Evolutionary conservation across 2,329 filamentous ascomycete species (phyloP).

Genomic region (Fusarium ramigenum): DNA sequence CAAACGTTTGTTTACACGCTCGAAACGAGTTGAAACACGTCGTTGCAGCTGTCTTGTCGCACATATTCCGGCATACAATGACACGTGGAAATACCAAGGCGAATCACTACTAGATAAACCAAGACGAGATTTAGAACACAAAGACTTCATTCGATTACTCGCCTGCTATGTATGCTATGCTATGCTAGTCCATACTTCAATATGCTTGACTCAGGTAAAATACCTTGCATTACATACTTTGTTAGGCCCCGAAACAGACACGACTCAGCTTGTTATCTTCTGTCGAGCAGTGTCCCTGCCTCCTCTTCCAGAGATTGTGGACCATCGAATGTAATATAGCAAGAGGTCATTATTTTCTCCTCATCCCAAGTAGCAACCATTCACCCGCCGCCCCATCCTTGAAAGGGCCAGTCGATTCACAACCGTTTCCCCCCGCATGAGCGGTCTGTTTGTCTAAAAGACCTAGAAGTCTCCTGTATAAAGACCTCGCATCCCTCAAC

Average conservation of each 20-base stretch:
- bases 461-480: slow-evolving; percentile 34
- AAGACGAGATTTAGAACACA: neutral
- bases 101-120: neutral
- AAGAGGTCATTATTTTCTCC: slow-evolving; percentile 23
- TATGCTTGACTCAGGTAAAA: slow-evolving; percentile 6
- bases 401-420: slow-evolving; percentile 22
- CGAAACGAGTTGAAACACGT: neutral
- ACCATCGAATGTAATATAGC: slow-evolving; percentile 15
- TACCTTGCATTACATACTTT: slow-evolving; percentile 11
- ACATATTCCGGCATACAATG: neutral
- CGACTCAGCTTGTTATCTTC: slow-evolving; percentile 4
- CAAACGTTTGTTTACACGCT: neutral
- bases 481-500: slow-evolving; percentile 14
- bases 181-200: slow-evolving; percentile 8
- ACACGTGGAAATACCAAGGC: slow-evolving; percentile 1
- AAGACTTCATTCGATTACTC: slow-evolving; percentile 19
- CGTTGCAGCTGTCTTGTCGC: neutral
- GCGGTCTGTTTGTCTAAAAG: slow-evolving; percentile 43
- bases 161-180: slow-evolving; percentile 23
- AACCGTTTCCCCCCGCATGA: slow-evolving; percentile 39
- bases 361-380: neutral
- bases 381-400: neutral
- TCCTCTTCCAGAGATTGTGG: slow-evolving; percentile 1
- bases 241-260: neutral
- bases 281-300: neutral